Percentiles rank a stretch among this genome's conserved stretches.
These are phyloP conservation scores for Limnanthes douglasii DNA, from an alignment of 345 rosid species.

Conservation along the genomic window DNA sequence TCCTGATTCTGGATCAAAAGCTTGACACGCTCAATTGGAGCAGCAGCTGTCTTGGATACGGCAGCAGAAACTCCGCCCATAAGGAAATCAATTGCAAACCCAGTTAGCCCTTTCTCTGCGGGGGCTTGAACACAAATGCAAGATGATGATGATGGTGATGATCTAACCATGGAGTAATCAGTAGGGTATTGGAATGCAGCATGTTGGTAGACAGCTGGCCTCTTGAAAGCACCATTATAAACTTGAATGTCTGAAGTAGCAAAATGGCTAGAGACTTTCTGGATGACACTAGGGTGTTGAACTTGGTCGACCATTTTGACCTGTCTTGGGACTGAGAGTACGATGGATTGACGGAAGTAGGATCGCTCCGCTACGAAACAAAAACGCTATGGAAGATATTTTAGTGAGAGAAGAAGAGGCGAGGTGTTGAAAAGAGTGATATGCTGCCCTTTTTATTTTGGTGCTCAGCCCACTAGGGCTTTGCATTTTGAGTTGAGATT, in stretches of 20 bases:
- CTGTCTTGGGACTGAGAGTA: no score
- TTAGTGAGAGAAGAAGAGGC: no score
- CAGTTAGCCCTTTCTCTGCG: slow-evolving; percentile 46
- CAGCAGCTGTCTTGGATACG: slow-evolving; percentile 78
- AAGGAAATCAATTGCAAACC: slow-evolving; percentile 61
- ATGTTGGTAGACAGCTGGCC: slow-evolving; percentile 36
- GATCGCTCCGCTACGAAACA: no score
- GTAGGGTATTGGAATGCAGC: slow-evolving; percentile 40
- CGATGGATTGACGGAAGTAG: no score
- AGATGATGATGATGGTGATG: slow-evolving; percentile 26
- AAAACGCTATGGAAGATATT: no score
- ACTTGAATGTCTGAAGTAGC: slow-evolving; percentile 25
- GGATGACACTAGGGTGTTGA: slow-evolving; percentile 50
- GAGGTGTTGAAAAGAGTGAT: no score
- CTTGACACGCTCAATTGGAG: slow-evolving; percentile 83
- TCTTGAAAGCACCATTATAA: slow-evolving; percentile 27
- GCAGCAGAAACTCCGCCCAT: slow-evolving; percentile 93
- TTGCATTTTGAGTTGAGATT: no score
- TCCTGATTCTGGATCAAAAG: slow-evolving; percentile 85
- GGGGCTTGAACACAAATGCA: slow-evolving; percentile 51
- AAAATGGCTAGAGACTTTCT: slow-evolving; percentile 58
- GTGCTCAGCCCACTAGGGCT: no score
- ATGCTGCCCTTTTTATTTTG: no score
- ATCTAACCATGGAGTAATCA: slow-evolving; percentile 11
- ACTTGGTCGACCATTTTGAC: slow-evolving; percentile 66